phyloP scores from a whole-genome alignment of 2,329 filamentous ascomycete species.

The Tricladium varicosporioides region DNA sequence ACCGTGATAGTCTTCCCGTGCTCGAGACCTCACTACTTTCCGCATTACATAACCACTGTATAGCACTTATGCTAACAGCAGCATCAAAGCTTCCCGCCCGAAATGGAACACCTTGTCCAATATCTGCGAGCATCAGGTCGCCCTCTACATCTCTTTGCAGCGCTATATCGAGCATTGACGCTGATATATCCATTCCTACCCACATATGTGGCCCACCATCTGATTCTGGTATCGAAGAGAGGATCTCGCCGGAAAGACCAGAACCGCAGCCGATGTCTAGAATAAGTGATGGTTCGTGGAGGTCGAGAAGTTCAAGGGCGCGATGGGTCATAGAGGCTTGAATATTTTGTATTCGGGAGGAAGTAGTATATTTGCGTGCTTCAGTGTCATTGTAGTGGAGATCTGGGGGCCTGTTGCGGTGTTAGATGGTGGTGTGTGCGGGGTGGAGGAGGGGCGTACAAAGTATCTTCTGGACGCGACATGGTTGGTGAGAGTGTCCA shows the following conservation, averaged over 20 bases:
- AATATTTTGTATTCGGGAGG: constrained; percentile 91
- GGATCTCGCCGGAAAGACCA: constrained; percentile 89
- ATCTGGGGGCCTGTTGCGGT: constrained; percentile 71
- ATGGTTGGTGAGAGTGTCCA: constrained; percentile 53
- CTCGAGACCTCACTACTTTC: constrained; percentile 83
- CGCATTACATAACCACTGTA: constrained; percentile 99
- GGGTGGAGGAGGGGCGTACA: constrained; percentile 53
- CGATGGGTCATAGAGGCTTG: constrained; percentile 93
- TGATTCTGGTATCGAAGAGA: constrained; percentile 66
- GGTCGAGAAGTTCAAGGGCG: constrained; percentile 85
- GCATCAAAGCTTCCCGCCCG: constrained; percentile 90
- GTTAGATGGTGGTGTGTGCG: constrained; percentile 8
- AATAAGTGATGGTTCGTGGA: constrained; percentile 77
- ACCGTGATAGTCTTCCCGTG: constrained; percentile 73
- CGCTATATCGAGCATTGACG: constrained; percentile 95
- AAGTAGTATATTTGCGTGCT: constrained; percentile 96
- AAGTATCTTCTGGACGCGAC: constrained; percentile 94
- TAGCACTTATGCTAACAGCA: constrained; percentile 88
- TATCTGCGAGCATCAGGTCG: constrained; percentile 90
- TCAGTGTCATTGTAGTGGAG: constrained; percentile 96
- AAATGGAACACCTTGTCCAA: constrained; percentile 93
- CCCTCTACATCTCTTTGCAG: constrained; percentile 90
- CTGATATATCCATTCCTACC: constrained; percentile 95
- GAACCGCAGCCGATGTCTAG: constrained; percentile 97
- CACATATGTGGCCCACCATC: constrained; percentile 87